These are phyloP conservation scores for Fusarium concolor DNA, from an alignment of 2,329 filamentous ascomycete species.

Conservation along the genomic window DNA sequence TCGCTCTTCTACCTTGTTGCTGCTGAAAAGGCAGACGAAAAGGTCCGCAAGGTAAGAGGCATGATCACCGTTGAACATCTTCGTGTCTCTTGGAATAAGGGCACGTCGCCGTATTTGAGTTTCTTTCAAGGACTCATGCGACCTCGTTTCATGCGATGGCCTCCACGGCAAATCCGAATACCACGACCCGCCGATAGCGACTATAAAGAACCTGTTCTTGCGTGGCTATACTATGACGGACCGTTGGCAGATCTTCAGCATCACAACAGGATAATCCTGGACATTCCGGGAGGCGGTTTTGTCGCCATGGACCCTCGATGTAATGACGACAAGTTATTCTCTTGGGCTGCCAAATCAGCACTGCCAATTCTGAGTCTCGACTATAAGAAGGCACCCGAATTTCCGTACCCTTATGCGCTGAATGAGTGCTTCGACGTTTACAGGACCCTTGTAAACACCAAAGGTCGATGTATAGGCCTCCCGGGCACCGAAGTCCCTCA, in stretches of 20 bases:
- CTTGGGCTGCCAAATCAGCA: conserved; percentile 90
- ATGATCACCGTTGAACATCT: conserved; percentile 91
- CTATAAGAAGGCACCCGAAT: conserved; percentile 71
- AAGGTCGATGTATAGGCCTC: conserved; percentile 58
- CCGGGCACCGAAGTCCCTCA: conserved; percentile 53
- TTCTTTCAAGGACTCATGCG: conserved; percentile 79
- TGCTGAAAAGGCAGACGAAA: conserved; percentile 94
- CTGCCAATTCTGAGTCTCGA: conserved; percentile 92
- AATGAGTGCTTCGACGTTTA: conserved; percentile 64
- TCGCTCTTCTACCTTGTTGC: conserved; percentile 91
- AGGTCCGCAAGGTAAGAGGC: conserved; percentile 89
- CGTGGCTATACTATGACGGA: conserved; percentile 95
- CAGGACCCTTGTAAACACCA: conserved; percentile 52
- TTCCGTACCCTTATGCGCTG: conserved; percentile 60
- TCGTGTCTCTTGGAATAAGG: conserved; percentile 95
- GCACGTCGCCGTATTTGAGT: conserved; percentile 84
- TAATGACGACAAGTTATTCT: conserved; percentile 92
- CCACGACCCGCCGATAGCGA: conserved; percentile 81
- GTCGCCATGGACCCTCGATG: conserved; percentile 96
- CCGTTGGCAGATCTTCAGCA: conserved; percentile 80
- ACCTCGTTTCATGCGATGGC: conserved; percentile 82
- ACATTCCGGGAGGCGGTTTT: conserved; percentile 94
- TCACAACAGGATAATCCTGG: conserved; percentile 83
- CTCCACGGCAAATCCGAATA: conserved; percentile 85
- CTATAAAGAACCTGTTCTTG: conserved; percentile 84